A percentile compares a stretch with the other conserved stretches of the same genome.
Evolutionary conservation across 148 eudicot species (phyloP).

Genomic region (Amaranthus cruentus): DNA sequence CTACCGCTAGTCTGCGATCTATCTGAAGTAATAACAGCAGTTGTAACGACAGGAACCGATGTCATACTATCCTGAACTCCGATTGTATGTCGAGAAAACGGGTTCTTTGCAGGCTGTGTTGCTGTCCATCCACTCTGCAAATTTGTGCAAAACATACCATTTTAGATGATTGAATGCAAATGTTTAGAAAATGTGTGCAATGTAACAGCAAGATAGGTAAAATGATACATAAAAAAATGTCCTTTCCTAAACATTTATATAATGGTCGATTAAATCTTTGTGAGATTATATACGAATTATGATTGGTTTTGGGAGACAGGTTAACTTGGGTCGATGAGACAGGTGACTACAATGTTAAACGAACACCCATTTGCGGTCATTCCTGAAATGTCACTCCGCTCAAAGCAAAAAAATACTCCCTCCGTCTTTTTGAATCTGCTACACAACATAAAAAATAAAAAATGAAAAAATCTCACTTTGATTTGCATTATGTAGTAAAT

Average conservation of each 20-base stretch:
- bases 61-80: not conserved
- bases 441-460: not conserved
- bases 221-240: not conserved
- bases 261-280: too few relatives aligned
- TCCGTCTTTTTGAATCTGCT: not conserved
- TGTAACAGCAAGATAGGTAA: not conserved
- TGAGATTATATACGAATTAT: not conserved
- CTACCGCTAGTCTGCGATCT: constrained; percentile 15
- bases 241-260: too few relatives aligned
- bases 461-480: not conserved
- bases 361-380: not conserved
- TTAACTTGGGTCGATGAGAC: not conserved
- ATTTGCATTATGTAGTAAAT: not conserved
- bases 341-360: not conserved
- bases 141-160: constrained; percentile 7
- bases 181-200: not conserved
- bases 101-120: constrained; percentile 46
- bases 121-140: constrained; percentile 66
- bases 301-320: not conserved
- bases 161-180: not conserved
- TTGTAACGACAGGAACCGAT: constrained; percentile 13
- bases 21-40: constrained; percentile 22
- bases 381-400: not conserved
- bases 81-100: constrained; percentile 51
- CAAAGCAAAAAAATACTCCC: too few relatives aligned